Percentiles rank a stretch among this genome's conserved stretches.
Evolutionary conservation across 2,329 filamentous ascomycete species (phyloP).

Genomic region (Periconia sp.): DNA sequence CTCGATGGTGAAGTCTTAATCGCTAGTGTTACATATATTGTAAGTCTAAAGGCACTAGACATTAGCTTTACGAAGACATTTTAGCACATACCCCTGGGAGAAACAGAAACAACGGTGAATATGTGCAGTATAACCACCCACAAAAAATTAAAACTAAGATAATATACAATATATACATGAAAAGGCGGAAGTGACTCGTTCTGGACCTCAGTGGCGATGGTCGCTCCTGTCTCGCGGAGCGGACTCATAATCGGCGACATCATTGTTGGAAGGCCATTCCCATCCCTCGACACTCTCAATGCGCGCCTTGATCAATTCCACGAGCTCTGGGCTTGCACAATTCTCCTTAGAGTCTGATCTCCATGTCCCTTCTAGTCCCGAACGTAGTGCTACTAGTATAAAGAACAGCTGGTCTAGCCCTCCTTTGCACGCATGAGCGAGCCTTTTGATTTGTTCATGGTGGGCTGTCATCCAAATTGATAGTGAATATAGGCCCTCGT

Average conservation of each 20-base stretch:
- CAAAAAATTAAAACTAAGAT: too few species aligned
- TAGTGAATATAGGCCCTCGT: constrained; percentile 58
- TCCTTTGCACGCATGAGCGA: constrained; percentile 25
- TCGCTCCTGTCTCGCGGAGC: too few species aligned
- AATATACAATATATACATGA: too few species aligned
- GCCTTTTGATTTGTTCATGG: constrained; percentile 28
- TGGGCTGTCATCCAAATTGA: constrained; percentile 58
- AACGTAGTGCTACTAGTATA: constrained; percentile 44
- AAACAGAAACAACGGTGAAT: too few species aligned
- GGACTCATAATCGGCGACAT: constrained; percentile 27
- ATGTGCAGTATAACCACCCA: too few species aligned
- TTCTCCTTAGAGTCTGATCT: constrained; percentile 11
- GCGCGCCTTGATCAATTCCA: constrained; percentile 30
- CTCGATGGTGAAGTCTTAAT: too few species aligned
- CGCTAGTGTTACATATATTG: too few species aligned
- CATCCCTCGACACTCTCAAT: constrained; percentile 43
- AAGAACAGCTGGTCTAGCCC: constrained; percentile 31
- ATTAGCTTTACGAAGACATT: too few species aligned
- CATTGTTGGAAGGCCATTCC: constrained; percentile 48
- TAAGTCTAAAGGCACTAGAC: too few species aligned
- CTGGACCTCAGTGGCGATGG: too few species aligned
- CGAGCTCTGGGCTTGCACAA: constrained; percentile 31
- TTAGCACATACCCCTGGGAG: too few species aligned
- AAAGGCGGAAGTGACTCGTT: too few species aligned
- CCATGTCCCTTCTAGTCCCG: constrained; percentile 43